Evolutionary conservation across 495 filamentous ascomycete genomes (phyloP).

Genomic region (Pyronema domesticum): DNA sequence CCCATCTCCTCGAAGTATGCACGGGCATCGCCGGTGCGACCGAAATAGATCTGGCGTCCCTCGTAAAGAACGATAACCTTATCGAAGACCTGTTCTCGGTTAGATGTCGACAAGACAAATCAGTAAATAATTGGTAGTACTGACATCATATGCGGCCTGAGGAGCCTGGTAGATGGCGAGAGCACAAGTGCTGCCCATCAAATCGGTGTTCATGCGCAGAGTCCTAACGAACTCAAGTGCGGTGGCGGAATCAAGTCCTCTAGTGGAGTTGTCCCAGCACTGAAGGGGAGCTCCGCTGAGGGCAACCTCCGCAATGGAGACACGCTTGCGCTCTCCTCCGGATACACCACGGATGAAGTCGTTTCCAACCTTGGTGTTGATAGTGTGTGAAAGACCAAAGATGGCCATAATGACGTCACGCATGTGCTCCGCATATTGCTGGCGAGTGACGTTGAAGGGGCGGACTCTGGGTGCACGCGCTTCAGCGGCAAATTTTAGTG

Average conservation of each 20-base stretch:
- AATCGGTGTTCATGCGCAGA: conserved; percentile 45
- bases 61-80: conserved; percentile 66
- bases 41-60: conserved; percentile 71
- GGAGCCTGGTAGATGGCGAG: conserved; percentile 79
- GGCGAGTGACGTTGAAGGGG: conserved; percentile 39
- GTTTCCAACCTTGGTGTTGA: conserved; percentile 62
- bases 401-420: conserved; percentile 64
- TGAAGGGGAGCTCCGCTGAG: conserved; percentile 50
- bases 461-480: conserved; percentile 47
- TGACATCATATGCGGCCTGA: conserved; percentile 50
- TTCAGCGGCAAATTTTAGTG: conserved; percentile 56
- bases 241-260: conserved; percentile 64
- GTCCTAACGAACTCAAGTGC: conserved; percentile 65
- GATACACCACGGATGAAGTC: conserved; percentile 63
- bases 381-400: conserved; percentile 54
- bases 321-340: conserved; percentile 69
- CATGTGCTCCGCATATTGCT: conserved; percentile 44
- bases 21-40: conserved; percentile 40
- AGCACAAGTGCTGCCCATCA: conserved; percentile 44
- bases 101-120: not conserved
- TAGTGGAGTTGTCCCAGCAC: conserved; percentile 74
- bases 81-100: conserved; percentile 37
- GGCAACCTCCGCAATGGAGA: conserved; percentile 54
- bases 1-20: conserved; percentile 58
- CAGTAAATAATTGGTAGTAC: not conserved